A percentile compares a stretch with the other conserved stretches of the same genome.
These are phyloP conservation scores for Trichosanthes cucumerina DNA, from an alignment of 306 rosid genomes.

Conservation along the genomic window DNA sequence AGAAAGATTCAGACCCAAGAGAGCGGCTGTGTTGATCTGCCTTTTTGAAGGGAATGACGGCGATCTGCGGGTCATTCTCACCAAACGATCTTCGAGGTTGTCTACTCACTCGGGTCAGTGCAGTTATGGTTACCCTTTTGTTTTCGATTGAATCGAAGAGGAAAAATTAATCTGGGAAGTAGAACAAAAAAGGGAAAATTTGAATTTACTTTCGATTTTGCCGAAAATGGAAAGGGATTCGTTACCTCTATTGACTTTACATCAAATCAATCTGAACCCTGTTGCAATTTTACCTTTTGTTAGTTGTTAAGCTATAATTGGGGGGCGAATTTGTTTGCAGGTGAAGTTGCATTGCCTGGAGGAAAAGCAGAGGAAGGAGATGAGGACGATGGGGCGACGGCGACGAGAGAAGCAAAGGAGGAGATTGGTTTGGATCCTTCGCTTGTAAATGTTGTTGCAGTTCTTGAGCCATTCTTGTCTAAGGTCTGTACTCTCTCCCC, in stretches of 20 bases:
- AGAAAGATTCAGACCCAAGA: constrained; percentile 47
- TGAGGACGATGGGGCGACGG: constrained; percentile 78
- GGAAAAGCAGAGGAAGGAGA: constrained; percentile 92
- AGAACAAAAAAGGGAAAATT: neutral
- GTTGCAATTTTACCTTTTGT: neutral
- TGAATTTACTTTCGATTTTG: neutral
- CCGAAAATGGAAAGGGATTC: neutral
- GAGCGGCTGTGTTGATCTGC: constrained; percentile 89
- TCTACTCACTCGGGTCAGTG: constrained; percentile 82
- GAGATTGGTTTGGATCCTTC: constrained; percentile 89
- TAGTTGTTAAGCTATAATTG: neutral
- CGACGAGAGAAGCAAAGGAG: constrained; percentile 82
- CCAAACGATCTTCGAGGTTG: constrained; percentile 61
- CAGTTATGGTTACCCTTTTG: neutral
- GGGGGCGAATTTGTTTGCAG: constrained; percentile 28
- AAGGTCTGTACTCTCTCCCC: constrained; percentile 38
- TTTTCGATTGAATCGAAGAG: neutral
- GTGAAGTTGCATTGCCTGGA: constrained; percentile 92
- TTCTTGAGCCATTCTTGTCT: constrained; percentile 85
- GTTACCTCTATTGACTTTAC: neutral
- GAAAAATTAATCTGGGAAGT: neutral
- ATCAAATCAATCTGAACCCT: neutral
- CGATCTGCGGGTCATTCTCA: constrained; percentile 77
- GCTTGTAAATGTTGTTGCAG: constrained; percentile 62
- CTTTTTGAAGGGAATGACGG: constrained; percentile 79